Evolutionary conservation across 495 filamentous ascomycete species (phyloP).

Genomic region (Penicillium cosmopolitanum): DNA sequence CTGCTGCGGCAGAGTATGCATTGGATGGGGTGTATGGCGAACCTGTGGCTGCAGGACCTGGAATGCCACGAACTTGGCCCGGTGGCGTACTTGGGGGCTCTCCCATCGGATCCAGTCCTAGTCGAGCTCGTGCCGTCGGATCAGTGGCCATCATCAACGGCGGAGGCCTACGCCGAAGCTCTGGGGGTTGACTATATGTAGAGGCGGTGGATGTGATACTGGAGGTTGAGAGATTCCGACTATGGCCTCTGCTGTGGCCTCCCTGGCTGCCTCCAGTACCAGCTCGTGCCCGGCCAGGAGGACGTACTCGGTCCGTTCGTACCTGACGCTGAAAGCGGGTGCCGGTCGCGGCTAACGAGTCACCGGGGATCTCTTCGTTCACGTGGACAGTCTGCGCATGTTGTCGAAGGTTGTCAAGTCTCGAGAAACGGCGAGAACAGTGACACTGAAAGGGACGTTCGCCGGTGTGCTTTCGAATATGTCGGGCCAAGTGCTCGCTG

Average conservation of each 20-base stretch:
- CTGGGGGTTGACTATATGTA: conserved; percentile 61
- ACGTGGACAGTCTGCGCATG: conserved; percentile 98
- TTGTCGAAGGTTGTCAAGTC: conserved; percentile 92
- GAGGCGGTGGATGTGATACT: conserved; percentile 80
- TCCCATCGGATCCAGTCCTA: conserved; percentile 64
- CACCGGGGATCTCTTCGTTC: conserved; percentile 93
- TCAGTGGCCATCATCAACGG: conserved; percentile 85
- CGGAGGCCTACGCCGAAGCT: conserved; percentile 72
- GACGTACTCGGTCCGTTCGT: conserved; percentile 79
- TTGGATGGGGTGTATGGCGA: conserved; percentile 57
- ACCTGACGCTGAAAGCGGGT: conserved; percentile 94
- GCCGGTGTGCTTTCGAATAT: conserved; percentile 97
- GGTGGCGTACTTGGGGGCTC: conserved; percentile 54
- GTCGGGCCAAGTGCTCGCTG: conserved; percentile 92
- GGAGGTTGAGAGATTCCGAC: conserved; percentile 81
- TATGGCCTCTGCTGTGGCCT: conserved; percentile 73
- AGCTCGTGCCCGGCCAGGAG: conserved; percentile 71
- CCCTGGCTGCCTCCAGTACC: conserved; percentile 71
- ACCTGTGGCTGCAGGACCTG: conserved; percentile 65
- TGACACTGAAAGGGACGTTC: conserved; percentile 98
- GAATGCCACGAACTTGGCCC: conserved; percentile 44
- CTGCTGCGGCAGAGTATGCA: conserved; percentile 69
- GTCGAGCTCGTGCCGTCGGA: conserved; percentile 54
- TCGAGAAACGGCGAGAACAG: conserved; percentile 92
- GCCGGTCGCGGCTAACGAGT: conserved; percentile 92